Conservation (phyloP, 345 rosid species). For the Bretschneidera sinensis region DNA sequence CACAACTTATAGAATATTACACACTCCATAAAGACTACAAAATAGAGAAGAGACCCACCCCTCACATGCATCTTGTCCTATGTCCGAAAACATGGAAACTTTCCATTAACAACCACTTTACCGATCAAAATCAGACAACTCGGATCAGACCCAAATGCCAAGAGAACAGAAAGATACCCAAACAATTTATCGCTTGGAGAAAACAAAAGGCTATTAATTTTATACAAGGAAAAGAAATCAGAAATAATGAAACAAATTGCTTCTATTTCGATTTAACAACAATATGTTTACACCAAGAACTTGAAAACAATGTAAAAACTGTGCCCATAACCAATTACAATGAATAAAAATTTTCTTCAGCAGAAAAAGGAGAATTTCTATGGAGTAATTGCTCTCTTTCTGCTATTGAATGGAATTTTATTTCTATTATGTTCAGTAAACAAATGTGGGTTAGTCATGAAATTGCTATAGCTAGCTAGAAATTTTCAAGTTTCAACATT, state of each 20-base stretch:
- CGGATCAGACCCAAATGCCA: no score
- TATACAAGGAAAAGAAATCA: neutral
- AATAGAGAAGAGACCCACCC: slow-evolving; percentile 27
- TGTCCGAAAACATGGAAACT: slow-evolving; percentile 31
- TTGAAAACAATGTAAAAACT: neutral
- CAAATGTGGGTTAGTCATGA: slow-evolving; percentile 45
- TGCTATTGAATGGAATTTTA: slow-evolving; percentile 4
- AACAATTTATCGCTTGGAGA: no score
- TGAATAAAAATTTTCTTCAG: neutral
- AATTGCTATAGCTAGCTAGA: neutral
- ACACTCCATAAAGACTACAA: no score
- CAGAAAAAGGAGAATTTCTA: neutral
- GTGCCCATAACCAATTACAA: neutral
- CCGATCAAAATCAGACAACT: slow-evolving; percentile 20
- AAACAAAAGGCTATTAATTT: no score
- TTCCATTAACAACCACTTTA: slow-evolving; percentile 20
- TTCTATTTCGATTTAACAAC: neutral
- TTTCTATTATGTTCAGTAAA: slow-evolving; percentile 28
- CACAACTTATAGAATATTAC: neutral
- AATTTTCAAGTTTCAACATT: slow-evolving; percentile 7
- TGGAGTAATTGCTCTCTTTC: slow-evolving; percentile 1
- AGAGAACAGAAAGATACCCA: no score
- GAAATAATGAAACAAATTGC: neutral
- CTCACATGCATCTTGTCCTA: slow-evolving; percentile 57
- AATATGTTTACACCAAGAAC: slow-evolving; percentile 5